Evolutionary conservation across 805 yeast species (phyloP), one percentile per base, ranked within the genome.

Genomic region (Schwanniomyces sp.): DNA sequence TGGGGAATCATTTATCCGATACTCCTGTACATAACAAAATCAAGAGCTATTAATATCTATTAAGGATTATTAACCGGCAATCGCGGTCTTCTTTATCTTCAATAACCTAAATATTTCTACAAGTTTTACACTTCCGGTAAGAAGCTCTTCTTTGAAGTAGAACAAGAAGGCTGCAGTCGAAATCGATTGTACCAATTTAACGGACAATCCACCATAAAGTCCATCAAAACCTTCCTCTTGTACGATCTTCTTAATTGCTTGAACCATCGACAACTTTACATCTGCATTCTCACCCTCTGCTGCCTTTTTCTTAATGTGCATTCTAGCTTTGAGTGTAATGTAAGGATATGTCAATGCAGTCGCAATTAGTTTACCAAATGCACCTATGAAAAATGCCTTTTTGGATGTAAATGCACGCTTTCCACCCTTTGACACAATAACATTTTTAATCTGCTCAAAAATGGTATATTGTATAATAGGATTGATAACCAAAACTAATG

Each of bases 391-490:
- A 59, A 91, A 88, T 4, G 96, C 96, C 67, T 90, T 90, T 28
- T 77, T 55, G 3, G 96, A 82, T 5, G 86, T 79, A 50, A 86
- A 69, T n/a, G 72, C 68, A 28, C 50, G 59, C 45, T 69, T 63
- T 44, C 84, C 81, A 38, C 81, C 78, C 34, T 69, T 73, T 48
- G 77, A 81, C 45, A 82, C 74, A 14, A 91, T 75, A 16, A 76
- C 56, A 55, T 87, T 88, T 61, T 86, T 85, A 58, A 88, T 66
- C 67, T 91, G 96, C 69, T 91, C 98, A 65, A 86, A 91, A 40
- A 90, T 81, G 43, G 97, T 88, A 72, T 91, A 91, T 67, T 91
- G 97, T 54, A 91, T 84, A 50, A 91, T 86, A 36, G 98, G 97
- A 66, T 91, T 91, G 52, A 84, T 59, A 43, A 91, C 97, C 50